A percentile compares a stretch with the other conserved stretches of the same genome.
Conservation (phyloP, 2,329 filamentous ascomycete species). For the Curvularia sp. region DNA sequence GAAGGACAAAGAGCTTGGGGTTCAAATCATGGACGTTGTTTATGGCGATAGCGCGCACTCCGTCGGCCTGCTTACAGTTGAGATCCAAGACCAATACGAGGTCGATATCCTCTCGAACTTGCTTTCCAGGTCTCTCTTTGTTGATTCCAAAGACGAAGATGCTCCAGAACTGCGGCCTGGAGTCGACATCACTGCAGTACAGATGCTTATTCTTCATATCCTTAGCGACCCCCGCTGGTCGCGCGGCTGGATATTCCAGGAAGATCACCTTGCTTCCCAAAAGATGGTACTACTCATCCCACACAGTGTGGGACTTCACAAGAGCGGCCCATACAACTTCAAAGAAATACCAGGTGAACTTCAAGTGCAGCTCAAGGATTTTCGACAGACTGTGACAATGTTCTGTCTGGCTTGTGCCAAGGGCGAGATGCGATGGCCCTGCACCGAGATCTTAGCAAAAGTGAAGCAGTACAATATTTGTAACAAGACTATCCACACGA, state of each 20-base stretch:
- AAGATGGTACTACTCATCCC: constrained; percentile 29
- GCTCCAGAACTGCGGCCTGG: neutral
- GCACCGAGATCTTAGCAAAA: constrained; percentile 23
- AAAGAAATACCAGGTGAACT: constrained; percentile 23
- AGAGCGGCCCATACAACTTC: constrained; percentile 3
- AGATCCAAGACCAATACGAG: constrained; percentile 17
- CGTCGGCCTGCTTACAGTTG: constrained; percentile 23
- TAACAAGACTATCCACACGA: constrained; percentile 13
- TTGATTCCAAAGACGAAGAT: neutral
- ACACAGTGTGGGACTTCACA: neutral
- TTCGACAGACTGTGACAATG: constrained; percentile 25
- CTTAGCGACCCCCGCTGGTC: constrained; percentile 29
- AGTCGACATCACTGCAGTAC: constrained; percentile 7
- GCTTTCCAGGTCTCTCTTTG: constrained; percentile 12
- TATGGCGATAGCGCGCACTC: constrained; percentile 22
- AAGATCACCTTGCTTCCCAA: constrained; percentile 28
- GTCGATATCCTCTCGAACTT: constrained; percentile 18
- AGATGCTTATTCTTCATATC: constrained; percentile 22
- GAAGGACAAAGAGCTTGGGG: constrained; percentile 16
- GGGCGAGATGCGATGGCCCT: constrained; percentile 7
- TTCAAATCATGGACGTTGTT: constrained; percentile 33
- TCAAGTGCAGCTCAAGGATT: constrained; percentile 16
- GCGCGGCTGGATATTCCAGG: constrained; percentile 36
- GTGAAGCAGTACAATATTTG: constrained; percentile 34
- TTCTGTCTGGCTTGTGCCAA: constrained; percentile 24